phyloP scores from a whole-genome alignment of 805 yeast genomes.

The Scheffersomyces stipitis region DNA sequence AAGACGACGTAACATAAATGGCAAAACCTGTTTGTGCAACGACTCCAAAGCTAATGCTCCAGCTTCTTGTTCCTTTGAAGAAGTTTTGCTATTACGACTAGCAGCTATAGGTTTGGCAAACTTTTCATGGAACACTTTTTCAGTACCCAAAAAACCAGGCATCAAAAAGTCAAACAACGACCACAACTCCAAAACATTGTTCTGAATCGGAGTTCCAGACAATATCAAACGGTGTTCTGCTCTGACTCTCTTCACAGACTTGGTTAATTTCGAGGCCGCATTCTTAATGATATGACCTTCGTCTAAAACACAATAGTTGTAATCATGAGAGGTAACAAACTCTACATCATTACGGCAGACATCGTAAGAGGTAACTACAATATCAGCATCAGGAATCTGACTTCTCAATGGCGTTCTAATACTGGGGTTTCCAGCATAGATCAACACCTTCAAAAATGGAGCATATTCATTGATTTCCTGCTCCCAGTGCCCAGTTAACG shows the following conservation, averaged over 20 bases:
- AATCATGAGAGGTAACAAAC: constrained; percentile 57
- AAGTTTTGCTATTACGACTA: constrained; percentile 81
- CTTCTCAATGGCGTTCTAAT: constrained; percentile 57
- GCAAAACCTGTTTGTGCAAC: constrained; percentile 92
- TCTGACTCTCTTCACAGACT: constrained; percentile 75
- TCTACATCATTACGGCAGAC: constrained; percentile 91
- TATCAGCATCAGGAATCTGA: constrained; percentile 61
- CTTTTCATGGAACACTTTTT: constrained; percentile 87
- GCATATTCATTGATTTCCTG: constrained; percentile 90
- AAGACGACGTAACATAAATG: constrained; percentile 92
- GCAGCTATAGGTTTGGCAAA: constrained; percentile 98
- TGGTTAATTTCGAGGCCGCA: constrained; percentile 81
- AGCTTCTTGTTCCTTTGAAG: constrained; percentile 92
- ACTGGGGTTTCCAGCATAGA: constrained; percentile 92
- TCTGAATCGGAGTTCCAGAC: constrained; percentile 98
- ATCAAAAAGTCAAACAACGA: constrained; percentile 94
- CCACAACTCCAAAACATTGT: constrained; percentile 95
- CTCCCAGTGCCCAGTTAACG: constrained; percentile 98
- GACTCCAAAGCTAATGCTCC: constrained; percentile 97
- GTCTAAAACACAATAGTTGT: constrained; percentile 92
- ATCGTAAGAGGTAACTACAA: constrained; percentile 93
- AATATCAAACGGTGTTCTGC: constrained; percentile 90
- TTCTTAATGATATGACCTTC: constrained; percentile 98
- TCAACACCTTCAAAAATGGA: constrained; percentile 77
- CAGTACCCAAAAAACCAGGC: constrained; percentile 98